Percentiles rank a stretch among this genome's conserved stretches.
These are phyloP conservation scores for Diaporthe caulivora DNA, from an alignment of 2,329 filamentous ascomycete species.

Conservation along the genomic window DNA sequence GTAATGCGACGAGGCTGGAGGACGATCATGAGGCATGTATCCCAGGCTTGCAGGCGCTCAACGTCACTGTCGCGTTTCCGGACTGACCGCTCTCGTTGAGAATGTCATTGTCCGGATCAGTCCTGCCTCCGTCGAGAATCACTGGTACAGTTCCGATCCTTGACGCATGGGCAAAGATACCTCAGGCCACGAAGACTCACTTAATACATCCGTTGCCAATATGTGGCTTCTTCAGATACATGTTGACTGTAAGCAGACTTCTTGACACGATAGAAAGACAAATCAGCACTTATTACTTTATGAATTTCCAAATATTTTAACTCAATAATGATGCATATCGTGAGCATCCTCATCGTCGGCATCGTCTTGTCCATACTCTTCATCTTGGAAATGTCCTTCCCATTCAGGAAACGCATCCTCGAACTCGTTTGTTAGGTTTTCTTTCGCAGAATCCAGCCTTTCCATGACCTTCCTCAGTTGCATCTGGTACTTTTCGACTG, in stretches of 20 bases:
- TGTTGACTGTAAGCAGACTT: too few relatives aligned
- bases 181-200: too few relatives aligned
- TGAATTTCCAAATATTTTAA: too few relatives aligned
- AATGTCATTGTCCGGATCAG: too few relatives aligned
- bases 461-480: background rate
- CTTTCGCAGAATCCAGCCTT: constrained; percentile 9
- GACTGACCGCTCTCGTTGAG: background rate
- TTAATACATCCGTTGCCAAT: too few relatives aligned
- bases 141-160: too few relatives aligned
- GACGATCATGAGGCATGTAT: background rate
- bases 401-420: constrained; percentile 23
- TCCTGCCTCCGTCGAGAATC: background rate
- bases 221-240: too few relatives aligned
- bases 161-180: too few relatives aligned
- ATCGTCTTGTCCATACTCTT: constrained; percentile 9
- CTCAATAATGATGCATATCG: background rate
- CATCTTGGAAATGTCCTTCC: constrained; percentile 25
- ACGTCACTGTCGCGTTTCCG: background rate
- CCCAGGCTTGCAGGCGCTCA: too few relatives aligned
- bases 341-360: constrained; percentile 8
- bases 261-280: too few relatives aligned
- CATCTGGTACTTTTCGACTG: background rate
- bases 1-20: background rate
- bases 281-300: too few relatives aligned
- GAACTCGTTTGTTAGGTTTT: background rate